Evolutionary conservation across 495 filamentous ascomycete genomes (phyloP).

Genomic region (Durotheca rogersii): DNA sequence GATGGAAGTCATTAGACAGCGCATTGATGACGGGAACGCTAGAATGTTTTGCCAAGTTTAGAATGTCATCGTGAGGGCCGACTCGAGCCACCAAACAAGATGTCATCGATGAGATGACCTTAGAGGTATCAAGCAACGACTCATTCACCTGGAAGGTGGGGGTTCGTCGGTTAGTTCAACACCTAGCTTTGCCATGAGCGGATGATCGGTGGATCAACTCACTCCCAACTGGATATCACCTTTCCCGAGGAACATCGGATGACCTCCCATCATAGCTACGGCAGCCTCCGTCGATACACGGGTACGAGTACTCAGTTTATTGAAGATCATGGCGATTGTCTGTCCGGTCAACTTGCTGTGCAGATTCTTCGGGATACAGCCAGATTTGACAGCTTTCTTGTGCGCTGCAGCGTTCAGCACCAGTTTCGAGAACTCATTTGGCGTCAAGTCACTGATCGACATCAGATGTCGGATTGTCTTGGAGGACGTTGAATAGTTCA

Average conservation of each 20-base stretch:
- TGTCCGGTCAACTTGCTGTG: conserved; percentile 58
- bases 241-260: conserved; percentile 93
- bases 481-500: conserved; percentile 34
- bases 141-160: conserved; percentile 68
- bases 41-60: conserved; percentile 73
- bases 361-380: conserved; percentile 58
- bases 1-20: conserved; percentile 83
- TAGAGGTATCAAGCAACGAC: conserved; percentile 81
- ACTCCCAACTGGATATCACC: conserved; percentile 96
- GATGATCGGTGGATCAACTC: conserved; percentile 22
- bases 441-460: conserved; percentile 81
- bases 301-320: conserved; percentile 89
- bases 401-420: conserved; percentile 75
- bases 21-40: conserved; percentile 93
- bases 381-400: conserved; percentile 77
- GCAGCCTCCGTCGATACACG: conserved; percentile 90
- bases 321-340: conserved; percentile 94
- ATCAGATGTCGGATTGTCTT: conserved; percentile 70
- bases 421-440: conserved; percentile 74
- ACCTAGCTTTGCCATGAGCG: background rate
- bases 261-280: conserved; percentile 76
- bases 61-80: conserved; percentile 77
- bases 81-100: conserved; percentile 89
- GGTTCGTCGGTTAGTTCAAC: conserved; percentile 20
- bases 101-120: conserved; percentile 90